These are phyloP conservation scores for Gentiana straminea DNA, from an alignment of 257 asterid species.

Conservation along the genomic window DNA sequence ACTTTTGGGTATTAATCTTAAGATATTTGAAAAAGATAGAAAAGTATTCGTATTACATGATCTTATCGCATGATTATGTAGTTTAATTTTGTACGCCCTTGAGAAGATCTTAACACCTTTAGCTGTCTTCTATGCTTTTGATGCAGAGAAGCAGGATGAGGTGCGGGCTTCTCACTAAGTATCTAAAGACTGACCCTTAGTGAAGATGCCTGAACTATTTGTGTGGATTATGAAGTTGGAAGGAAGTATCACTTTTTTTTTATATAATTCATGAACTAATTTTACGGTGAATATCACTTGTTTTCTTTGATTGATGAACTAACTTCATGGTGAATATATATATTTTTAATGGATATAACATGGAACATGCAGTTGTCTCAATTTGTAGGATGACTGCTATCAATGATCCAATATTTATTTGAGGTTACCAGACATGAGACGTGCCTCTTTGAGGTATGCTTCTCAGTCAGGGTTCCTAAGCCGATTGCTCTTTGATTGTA, in stretches of 20 bases:
- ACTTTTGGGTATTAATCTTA: too few species aligned
- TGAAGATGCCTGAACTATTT: slow-evolving; percentile 47
- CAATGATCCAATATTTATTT: slow-evolving; percentile 51
- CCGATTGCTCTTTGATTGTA: slow-evolving; percentile 10
- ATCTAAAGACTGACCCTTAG: slow-evolving; percentile 56
- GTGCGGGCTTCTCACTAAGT: slow-evolving; percentile 59
- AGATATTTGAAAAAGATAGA: too few species aligned
- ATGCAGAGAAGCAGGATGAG: slow-evolving; percentile 82
- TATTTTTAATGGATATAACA: slow-evolving; percentile 29
- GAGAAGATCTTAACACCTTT: slow-evolving; percentile 45
- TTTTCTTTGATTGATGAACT: not conserved
- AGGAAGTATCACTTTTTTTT: slow-evolving; percentile 19
- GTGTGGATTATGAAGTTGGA: slow-evolving; percentile 49
- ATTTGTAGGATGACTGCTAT: slow-evolving; percentile 45
- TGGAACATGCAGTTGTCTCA: slow-evolving; percentile 77
- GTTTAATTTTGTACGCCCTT: too few species aligned
- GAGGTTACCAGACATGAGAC: slow-evolving; percentile 63
- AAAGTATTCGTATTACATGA: too few species aligned
- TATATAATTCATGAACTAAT: slow-evolving; percentile 3
- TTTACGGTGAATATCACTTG: slow-evolving; percentile 13
- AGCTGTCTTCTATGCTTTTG: slow-evolving; percentile 86
- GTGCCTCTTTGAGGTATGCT: slow-evolving; percentile 94
- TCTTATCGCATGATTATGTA: too few species aligned
- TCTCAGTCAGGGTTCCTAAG: slow-evolving; percentile 39
- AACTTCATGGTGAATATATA: slow-evolving; percentile 1